These are phyloP conservation scores for Apocynum venetum DNA, from an alignment of 257 asterid species.

Conservation along the genomic window DNA sequence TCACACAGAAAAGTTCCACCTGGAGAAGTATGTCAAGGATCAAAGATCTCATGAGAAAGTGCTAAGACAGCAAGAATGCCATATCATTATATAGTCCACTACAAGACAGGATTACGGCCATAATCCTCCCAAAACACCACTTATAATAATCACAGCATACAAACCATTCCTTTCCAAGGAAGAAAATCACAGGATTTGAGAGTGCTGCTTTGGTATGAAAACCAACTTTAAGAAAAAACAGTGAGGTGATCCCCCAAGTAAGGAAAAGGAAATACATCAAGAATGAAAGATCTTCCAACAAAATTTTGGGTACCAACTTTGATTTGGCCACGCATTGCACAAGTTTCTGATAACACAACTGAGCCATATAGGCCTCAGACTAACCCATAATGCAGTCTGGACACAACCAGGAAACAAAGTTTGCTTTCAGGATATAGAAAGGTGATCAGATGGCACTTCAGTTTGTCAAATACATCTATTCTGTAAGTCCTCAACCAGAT, in stretches of 20 bases:
- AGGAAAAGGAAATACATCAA: not conserved
- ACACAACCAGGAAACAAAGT: not conserved
- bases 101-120: not conserved
- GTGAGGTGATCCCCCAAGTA: not conserved
- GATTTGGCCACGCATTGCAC: not conserved
- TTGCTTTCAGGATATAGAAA: not conserved
- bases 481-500: not conserved
- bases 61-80: not conserved
- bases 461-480: not conserved
- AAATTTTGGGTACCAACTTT: not conserved
- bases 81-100: not conserved
- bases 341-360: not conserved
- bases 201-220: not conserved
- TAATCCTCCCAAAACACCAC: not conserved
- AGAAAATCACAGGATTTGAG: not conserved
- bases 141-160: not conserved
- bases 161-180: not conserved
- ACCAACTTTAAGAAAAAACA: not conserved
- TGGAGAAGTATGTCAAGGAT: slow-evolving; percentile 36
- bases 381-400: not conserved
- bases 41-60: slow-evolving; percentile 4
- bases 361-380: not conserved
- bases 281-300: not conserved
- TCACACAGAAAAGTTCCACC: slow-evolving; percentile 99
- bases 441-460: not conserved